Base-by-base conservation (phyloP, 2,329 filamentous ascomycete species). In the Trichoderma sp. region DNA sequence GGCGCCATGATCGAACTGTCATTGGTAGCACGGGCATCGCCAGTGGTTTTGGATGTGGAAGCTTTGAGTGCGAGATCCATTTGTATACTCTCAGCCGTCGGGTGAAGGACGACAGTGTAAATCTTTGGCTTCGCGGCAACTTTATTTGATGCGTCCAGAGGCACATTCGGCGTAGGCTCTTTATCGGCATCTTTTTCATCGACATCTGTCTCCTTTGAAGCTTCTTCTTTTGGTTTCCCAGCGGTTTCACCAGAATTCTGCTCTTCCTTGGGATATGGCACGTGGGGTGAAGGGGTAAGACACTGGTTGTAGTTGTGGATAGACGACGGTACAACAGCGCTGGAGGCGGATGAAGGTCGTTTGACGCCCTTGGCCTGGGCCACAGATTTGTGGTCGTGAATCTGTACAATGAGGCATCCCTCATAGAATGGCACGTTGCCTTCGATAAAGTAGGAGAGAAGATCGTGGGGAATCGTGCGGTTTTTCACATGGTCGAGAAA, bases 241-340 rank as follows among this genome's bases (percentile, higher is more conserved):
- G 71, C 71, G 14, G 15, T 9, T 39, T 62, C 63, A 5, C 71
- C 69, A n/a, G 73, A 60, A 8, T 83, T 77, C 83, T 84, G 76
- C 82, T 86, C 76, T 87, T 87, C 85, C 74, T 86, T 88, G 57
- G 91, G 93, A 78, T 91, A 97, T 0, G 93, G 91, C 0, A 89
- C 92, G 79, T 92, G 94, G 0, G 95, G 90, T 0, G 96, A 98
- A 0, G 95, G 96, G 0, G 95, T 98, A 62, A 98, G 87, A 77
- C 94, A 96, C 73, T 91, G 90, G 78, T 94, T 97, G 80, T 95
- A 93, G 80, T 97, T 97, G 81, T 99, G 95, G 58, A 99, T 91
- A 0, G 95, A 98, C 74, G 93, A 95, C 12, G 91, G 90, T 4
- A 87, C 83, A 51, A 88, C 88, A 69, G 91, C 91, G 75, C 86